Conservation (phyloP, 768 basidiomycete genomes). For the Pilatotrama ljubarskyi region DNA sequence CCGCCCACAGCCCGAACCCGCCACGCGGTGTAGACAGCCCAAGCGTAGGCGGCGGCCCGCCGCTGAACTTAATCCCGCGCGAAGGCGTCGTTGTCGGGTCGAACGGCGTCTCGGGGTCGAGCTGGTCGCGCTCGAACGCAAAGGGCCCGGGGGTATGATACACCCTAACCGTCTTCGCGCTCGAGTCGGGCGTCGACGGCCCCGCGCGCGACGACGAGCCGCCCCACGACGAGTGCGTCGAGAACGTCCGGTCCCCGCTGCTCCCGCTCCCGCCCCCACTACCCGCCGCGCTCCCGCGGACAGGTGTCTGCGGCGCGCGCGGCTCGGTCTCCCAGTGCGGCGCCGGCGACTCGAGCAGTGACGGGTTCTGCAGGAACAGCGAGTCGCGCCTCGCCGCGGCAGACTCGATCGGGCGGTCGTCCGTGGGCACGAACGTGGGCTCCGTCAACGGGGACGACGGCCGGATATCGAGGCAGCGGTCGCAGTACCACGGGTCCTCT, state of each 20-base stretch:
- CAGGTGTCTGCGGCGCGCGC: conserved; percentile 50
- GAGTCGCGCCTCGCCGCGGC: conserved; percentile 47
- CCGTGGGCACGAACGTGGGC: conserved; percentile 70
- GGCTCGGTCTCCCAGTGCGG: conserved; percentile 46
- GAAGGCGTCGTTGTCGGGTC: conserved; percentile 83
- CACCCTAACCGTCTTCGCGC: conserved; percentile 29
- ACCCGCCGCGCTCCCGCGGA: conserved; percentile 27
- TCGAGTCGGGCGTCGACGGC: conserved; percentile 56
- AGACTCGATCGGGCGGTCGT: conserved; percentile 45
- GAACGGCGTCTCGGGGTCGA: conserved; percentile 53
- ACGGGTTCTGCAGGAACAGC: conserved; percentile 57
- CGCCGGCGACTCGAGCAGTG: conserved; percentile 56
- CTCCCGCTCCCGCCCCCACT: conserved; percentile 1
- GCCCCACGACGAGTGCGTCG: conserved; percentile 45
- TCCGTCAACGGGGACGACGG: conserved; percentile 48
- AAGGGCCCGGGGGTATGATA: conserved; percentile 27
- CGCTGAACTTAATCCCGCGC: conserved; percentile 65
- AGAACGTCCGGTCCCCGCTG: conserved; percentile 29
- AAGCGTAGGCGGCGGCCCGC: conserved; percentile 18
- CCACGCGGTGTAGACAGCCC: conserved; percentile 30
- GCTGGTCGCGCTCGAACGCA: conserved; percentile 22
- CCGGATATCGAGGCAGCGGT: conserved; percentile 49
- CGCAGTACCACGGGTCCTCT: conserved; percentile 81
- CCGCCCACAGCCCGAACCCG: conserved; percentile 20
- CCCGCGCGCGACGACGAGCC: conserved; percentile 53